Evolutionary conservation across 352 stramenopile species (phyloP), one percentile per base, ranked within the genome.

Genomic region (Pythium periplocum): DNA sequence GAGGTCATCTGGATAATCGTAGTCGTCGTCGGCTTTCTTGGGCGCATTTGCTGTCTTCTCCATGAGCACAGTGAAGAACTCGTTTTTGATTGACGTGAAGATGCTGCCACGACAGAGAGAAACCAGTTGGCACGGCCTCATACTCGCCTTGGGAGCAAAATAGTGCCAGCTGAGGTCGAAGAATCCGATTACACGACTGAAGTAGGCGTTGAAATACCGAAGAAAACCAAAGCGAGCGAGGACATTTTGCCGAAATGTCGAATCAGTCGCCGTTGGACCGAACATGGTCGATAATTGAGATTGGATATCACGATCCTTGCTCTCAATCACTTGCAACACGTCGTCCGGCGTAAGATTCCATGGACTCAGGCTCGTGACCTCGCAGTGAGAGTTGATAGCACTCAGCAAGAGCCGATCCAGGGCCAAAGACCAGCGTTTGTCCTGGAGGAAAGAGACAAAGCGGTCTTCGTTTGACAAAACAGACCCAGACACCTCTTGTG

Each of bases 1-100:
- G 11, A 97, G 53, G 44, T 97, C 86, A 35, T 96, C 85, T 0
- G 89, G 89, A 55, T 97, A 96, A 41, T 97, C 89, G 58, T 97
- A 96, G 59, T 97, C 89, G 55, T 97, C 89, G 34, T 96, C 89
- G 1, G 80, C 71, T 52, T 84, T 86, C 37, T 86, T 88, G 1
- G 86, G 68, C 0, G 78, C 68, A 32, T 87, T 93, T 2, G 83
- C 66, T 3, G 88, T 96, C 12, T 73, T 76, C 34, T 87, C 72
- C 57, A 96, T 78, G 2, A 95, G 40, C 7, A 66, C 44, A 1
- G 71, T 78, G 57, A 96, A 86, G 7, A 95, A 68, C 0, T 74
- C 48, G 50, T 91, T 87, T 50, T 96, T 96, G 54, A 90, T 75
- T n/a, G 61, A 62, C 10, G 79, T 60, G 49, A 96, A 96, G 4